Evolutionary conservation across 1,139 yeast species (phyloP), one percentile per base, ranked within the genome.

Genomic region (Lodderomyces orthopsilosis): DNA sequence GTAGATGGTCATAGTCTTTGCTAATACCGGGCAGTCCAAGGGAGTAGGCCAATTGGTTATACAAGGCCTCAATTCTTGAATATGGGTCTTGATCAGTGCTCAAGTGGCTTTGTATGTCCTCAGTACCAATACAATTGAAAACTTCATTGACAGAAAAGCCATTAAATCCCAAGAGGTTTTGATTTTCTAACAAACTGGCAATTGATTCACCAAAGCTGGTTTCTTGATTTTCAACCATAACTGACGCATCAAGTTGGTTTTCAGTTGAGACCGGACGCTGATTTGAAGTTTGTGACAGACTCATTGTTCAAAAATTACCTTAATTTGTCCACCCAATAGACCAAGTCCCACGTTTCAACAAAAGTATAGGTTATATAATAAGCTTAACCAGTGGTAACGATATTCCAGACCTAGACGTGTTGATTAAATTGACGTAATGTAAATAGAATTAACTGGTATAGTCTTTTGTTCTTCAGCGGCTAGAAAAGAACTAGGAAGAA

Each of bases 201-300:
- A 15, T 8, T 30, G 34, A 30, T 30, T 15, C 34, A 30, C 34
- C 34, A 30, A 30, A 30, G 12, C 34, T 30, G 4, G 34, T 30
- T n/a, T 30, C 34, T 30, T 30, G 34, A 15, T 15, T 30, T 3
- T 14, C n/a, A 3, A n/a, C n/a, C 4, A 15, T 7, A 3, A 15
- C 6, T 30, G 34, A 15, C 5, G 7, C n/a, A 15, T 30, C 34
- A 30, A 30, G 14, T 15, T 5, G 19, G 34, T 30, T 30, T 6
- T 30, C 34, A 8, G 34, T 17, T 6, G 34, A 30, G 14, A 30
- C 34, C 7, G 34, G 34, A 14, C 34, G 10, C 19, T 30, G 34
- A 15, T 30, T 19, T 7, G 34, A 30, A 2, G 34, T 30, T 30
- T 30, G 34, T 30, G 34, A 15, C 34, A 30, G 34, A 30, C 34